phyloP scores from a whole-genome alignment of 2,329 filamentous ascomycete species.

The Epichloe sp. region DNA sequence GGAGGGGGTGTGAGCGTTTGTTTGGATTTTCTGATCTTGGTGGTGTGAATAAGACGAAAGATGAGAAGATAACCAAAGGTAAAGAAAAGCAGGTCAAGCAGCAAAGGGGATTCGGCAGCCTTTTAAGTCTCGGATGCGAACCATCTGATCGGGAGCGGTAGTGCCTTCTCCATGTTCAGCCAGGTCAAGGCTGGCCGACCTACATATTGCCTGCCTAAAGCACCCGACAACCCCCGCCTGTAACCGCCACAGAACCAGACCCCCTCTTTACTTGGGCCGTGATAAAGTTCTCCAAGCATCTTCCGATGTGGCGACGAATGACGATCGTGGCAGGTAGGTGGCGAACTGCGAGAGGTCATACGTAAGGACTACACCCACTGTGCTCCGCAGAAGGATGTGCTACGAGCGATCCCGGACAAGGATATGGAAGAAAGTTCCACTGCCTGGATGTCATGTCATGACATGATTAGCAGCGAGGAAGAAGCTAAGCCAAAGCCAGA shows the following conservation, averaged over 20 bases:
- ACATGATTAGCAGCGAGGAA: too few relatives aligned
- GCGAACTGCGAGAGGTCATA: not conserved
- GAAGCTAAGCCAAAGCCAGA: too few relatives aligned
- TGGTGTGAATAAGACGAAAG: not conserved
- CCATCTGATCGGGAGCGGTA: not conserved
- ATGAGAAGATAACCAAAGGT: not conserved
- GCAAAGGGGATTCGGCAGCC: not conserved
- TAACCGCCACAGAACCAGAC: not conserved
- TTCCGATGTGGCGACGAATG: conserved; percentile 5
- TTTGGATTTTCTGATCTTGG: not conserved
- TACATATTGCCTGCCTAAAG: not conserved
- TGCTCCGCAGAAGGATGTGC: not conserved
- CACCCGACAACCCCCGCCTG: not conserved
- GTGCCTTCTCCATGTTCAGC: not conserved
- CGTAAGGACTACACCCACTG: too few relatives aligned
- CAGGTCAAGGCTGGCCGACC: too few relatives aligned
- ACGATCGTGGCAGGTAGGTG: not conserved
- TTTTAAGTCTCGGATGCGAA: not conserved
- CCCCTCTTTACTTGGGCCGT: conserved; percentile 1
- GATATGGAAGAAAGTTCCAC: not conserved
- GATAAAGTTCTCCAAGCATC: conserved; percentile 3
- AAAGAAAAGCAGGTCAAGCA: not conserved
- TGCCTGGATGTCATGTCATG: too few relatives aligned
- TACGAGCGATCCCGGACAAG: not conserved
- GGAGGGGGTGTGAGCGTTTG: not conserved